These are phyloP conservation scores for Pyrenophora teres DNA, from an alignment of 2,329 filamentous ascomycete genomes.

Conservation along the genomic window DNA sequence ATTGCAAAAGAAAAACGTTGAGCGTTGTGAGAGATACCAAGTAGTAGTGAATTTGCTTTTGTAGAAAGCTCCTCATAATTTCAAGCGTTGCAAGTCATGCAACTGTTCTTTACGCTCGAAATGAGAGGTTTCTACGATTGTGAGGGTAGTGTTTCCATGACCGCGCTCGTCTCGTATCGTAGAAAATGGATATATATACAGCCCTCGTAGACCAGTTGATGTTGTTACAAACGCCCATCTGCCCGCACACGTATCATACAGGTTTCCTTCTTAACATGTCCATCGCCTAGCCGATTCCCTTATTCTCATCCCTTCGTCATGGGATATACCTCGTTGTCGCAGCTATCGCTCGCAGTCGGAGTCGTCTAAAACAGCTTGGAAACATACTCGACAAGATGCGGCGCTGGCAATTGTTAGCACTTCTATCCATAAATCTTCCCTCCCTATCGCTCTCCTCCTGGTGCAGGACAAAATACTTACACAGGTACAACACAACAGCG, in stretches of 20 bases:
- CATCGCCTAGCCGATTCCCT: no score
- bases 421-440: neutral
- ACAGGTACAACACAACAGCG: conserved; percentile 73
- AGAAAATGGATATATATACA: no score
- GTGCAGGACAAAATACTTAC: conserved; percentile 56
- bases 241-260: conserved; percentile 9
- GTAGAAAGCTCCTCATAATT: conserved; percentile 4
- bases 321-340: neutral
- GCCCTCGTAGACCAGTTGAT: neutral
- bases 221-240: conserved; percentile 8
- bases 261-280: neutral
- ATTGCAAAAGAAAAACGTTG: conserved; percentile 16
- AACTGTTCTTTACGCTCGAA: no score
- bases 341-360: neutral
- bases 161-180: no score
- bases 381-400: conserved; percentile 60
- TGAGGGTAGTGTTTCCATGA: neutral
- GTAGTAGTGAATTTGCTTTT: conserved; percentile 3
- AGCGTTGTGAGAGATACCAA: conserved; percentile 24
- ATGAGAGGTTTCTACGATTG: neutral
- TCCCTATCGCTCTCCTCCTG: neutral
- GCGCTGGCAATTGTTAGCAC: conserved; percentile 47
- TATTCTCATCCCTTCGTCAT: neutral
- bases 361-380: conserved; percentile 54
- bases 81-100: conserved; percentile 1